Percentiles rank a stretch among this genome's conserved stretches.
phyloP scores from a whole-genome alignment of 768 basidiomycete genomes.

The Crucibulum laeve region DNA sequence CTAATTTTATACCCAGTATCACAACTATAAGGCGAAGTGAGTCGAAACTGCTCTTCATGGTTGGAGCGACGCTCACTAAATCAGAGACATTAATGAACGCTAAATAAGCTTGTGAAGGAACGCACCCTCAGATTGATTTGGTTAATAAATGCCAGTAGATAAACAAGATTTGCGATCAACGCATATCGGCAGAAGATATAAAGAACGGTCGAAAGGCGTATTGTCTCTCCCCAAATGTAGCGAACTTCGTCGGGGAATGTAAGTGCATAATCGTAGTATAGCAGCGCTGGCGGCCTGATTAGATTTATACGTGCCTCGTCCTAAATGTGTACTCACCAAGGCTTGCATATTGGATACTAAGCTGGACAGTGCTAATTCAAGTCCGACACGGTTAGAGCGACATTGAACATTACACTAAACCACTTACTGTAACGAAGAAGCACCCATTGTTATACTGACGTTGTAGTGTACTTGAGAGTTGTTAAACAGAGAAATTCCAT shows the following conservation, averaged over 20 bases:
- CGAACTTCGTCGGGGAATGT: background rate
- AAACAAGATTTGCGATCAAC: background rate
- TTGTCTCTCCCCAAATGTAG: background rate
- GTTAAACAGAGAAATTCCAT: too few species aligned
- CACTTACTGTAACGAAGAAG: too few species aligned
- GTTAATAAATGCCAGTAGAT: background rate
- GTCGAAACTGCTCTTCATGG: background rate
- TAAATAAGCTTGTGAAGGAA: background rate
- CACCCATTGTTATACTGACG: too few species aligned
- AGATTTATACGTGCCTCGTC: too few species aligned
- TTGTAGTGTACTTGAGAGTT: too few species aligned
- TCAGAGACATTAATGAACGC: background rate
- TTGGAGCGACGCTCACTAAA: background rate
- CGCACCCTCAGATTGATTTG: background rate
- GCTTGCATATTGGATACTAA: too few species aligned
- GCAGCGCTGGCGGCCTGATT: background rate
- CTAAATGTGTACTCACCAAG: too few species aligned
- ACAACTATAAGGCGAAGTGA: background rate
- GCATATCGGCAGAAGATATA: slow-evolving; percentile 2
- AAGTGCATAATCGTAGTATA: slow-evolving; percentile 1
- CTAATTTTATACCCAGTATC: background rate
- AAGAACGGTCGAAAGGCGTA: background rate
- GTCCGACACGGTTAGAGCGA: too few species aligned
- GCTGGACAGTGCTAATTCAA: too few species aligned
- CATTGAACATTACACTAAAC: too few species aligned